Conservation (phyloP, 495 filamentous ascomycete genomes). For the Penicillium mononematosum region DNA sequence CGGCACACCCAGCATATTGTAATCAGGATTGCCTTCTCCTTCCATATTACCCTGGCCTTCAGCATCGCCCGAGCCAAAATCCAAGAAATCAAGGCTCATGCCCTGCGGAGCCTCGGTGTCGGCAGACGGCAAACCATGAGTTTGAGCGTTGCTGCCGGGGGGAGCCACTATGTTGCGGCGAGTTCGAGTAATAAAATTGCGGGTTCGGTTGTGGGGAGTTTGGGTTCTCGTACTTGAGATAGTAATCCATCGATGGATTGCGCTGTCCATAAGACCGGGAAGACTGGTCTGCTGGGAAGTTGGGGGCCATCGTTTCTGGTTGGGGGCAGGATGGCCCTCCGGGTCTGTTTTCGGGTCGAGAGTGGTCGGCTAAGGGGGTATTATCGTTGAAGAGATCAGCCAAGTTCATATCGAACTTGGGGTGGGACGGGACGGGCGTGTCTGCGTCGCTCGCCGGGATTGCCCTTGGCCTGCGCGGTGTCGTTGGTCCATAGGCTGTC, state of each 20-base stretch:
- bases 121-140: conserved; percentile 19
- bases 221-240: conserved; percentile 37
- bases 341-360: conserved; percentile 20
- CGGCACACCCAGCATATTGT: conserved; percentile 30
- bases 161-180: conserved; percentile 43
- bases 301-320: conserved; percentile 28
- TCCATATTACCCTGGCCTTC: conserved; percentile 29
- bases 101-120: conserved; percentile 33
- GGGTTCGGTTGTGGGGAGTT: conserved; percentile 33
- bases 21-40: conserved; percentile 34
- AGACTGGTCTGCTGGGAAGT: conserved; percentile 27
- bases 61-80: conserved; percentile 35
- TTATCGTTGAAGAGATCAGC: conserved; percentile 48
- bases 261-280: conserved; percentile 30
- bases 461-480: conserved; percentile 26
- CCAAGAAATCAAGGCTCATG: conserved; percentile 41
- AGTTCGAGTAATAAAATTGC: conserved; percentile 41
- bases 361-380: conserved; percentile 27
- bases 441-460: conserved; percentile 28
- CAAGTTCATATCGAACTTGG: conserved; percentile 65
- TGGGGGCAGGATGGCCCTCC: conserved; percentile 22
- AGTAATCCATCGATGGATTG: conserved; percentile 43
- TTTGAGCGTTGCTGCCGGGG: conserved; percentile 33
- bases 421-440: conserved; percentile 40
- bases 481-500: conserved; percentile 30